These are phyloP conservation scores for Fusarium austroafricanum DNA, from an alignment of 2,329 filamentous ascomycete species.

Conservation along the genomic window DNA sequence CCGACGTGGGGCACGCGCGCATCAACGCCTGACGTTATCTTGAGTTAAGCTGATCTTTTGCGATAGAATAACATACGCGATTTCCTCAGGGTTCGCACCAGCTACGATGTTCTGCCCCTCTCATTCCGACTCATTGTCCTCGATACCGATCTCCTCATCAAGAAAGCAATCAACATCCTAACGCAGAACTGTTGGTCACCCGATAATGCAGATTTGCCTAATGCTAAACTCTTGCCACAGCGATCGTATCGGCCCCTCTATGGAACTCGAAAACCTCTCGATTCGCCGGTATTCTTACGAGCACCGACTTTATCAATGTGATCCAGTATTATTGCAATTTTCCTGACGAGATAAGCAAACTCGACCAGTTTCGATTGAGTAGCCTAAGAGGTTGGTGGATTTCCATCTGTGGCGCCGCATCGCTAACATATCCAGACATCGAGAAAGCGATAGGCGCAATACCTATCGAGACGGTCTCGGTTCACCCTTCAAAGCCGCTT, in stretches of 20 bases:
- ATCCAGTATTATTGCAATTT: conserved; percentile 99
- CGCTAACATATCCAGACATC: conserved; percentile 72
- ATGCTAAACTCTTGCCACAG: conserved; percentile 59
- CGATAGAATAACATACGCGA: conserved; percentile 87
- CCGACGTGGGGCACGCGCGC: conserved; percentile 34
- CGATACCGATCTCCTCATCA: conserved; percentile 93
- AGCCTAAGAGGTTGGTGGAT: conserved; percentile 80
- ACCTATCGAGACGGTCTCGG: conserved; percentile 95
- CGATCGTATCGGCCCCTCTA: conserved; percentile 95
- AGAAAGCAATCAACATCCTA: conserved; percentile 95
- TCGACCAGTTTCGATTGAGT: conserved; percentile 93
- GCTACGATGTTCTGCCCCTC: conserved; percentile 96
- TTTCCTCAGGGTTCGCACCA: conserved; percentile 95
- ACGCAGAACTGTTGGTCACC: conserved; percentile 84
- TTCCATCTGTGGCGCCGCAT: not conserved
- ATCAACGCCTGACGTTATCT: conserved; percentile 12
- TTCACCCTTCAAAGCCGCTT: conserved; percentile 87
- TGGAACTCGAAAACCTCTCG: conserved; percentile 96
- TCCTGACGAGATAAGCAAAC: conserved; percentile 86
- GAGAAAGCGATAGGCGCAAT: conserved; percentile 92
- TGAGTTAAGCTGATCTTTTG: conserved; percentile 21
- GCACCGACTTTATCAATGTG: conserved; percentile 97
- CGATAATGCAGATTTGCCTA: conserved; percentile 1
- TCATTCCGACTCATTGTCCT: conserved; percentile 96
- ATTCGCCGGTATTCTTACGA: conserved; percentile 94